Conservation (phyloP, 768 basidiomycete species). For the Tricholoma saponaceum region DNA sequence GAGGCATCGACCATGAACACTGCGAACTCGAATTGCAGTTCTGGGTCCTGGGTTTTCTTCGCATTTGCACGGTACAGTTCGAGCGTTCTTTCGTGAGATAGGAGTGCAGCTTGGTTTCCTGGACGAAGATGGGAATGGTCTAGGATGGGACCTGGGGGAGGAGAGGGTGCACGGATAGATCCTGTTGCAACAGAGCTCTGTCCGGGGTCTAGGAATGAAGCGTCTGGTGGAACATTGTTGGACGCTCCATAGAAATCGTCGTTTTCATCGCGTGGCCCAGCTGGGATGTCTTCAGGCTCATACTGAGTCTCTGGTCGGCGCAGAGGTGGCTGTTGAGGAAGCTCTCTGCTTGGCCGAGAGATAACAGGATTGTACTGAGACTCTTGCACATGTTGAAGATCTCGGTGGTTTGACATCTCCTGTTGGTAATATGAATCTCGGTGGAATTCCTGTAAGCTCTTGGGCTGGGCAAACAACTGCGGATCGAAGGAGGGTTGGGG, state of each 20-base stretch:
- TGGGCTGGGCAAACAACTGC: not conserved
- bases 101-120: constrained; percentile 87
- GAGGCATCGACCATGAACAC: constrained; percentile 99
- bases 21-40: constrained; percentile 96
- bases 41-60: constrained; percentile 97
- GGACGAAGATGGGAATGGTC: constrained; percentile 93
- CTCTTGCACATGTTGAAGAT: constrained; percentile 5
- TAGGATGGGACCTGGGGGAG: constrained; percentile 64
- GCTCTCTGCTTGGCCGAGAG: constrained; percentile 7
- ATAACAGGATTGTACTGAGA: constrained; percentile 10
- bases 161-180: constrained; percentile 64
- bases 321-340: not conserved
- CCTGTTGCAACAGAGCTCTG: constrained; percentile 44
- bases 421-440: constrained; percentile 6
- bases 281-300: constrained; percentile 16
- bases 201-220: constrained; percentile 18
- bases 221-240: constrained; percentile 5
- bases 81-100: constrained; percentile 93
- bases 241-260: constrained; percentile 21
- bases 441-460: constrained; percentile 1
- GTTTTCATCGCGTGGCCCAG: constrained; percentile 15
- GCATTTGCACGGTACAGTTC: constrained; percentile 97
- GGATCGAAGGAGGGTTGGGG: constrained; percentile 11
- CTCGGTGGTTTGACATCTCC: constrained; percentile 3
- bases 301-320: constrained; percentile 3